phyloP scores from a whole-genome alignment of 495 filamentous ascomycete species.

The Xylaria flabelliformis region DNA sequence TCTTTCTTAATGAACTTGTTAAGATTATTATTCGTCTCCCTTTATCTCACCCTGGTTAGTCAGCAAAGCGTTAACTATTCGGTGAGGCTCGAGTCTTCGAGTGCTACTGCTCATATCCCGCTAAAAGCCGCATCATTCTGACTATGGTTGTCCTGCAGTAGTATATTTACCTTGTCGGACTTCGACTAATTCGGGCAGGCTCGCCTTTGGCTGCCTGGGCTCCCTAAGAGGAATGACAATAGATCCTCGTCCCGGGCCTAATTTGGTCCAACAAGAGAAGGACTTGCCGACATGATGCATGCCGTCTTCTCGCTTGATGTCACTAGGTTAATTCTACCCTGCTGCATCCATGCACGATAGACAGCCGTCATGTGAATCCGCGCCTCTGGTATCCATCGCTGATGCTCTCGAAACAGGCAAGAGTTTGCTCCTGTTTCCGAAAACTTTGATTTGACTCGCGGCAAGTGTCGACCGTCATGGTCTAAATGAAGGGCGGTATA shows the following conservation, averaged over 20 bases:
- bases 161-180: background rate
- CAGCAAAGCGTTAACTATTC: constrained; percentile 11
- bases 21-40: background rate
- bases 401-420: background rate
- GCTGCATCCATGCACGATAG: background rate
- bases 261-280: constrained; percentile 4
- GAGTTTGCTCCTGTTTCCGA: background rate
- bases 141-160: constrained; percentile 12
- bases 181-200: background rate
- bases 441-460: background rate
- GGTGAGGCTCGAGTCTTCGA: constrained; percentile 16
- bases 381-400: background rate
- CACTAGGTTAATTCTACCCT: constrained; percentile 1
- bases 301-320: background rate
- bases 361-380: constrained; percentile 3
- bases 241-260: background rate
- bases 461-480: constrained; percentile 4
- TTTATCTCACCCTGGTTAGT: background rate
- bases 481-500: background rate
- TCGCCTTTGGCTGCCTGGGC: constrained; percentile 2
- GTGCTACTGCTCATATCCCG: background rate
- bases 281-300: background rate
- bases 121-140: constrained; percentile 14
- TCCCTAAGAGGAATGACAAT: background rate
- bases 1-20: background rate